Base-by-base conservation (phyloP, 257 asterid genomes). In the Paulownia fortunei region DNA sequence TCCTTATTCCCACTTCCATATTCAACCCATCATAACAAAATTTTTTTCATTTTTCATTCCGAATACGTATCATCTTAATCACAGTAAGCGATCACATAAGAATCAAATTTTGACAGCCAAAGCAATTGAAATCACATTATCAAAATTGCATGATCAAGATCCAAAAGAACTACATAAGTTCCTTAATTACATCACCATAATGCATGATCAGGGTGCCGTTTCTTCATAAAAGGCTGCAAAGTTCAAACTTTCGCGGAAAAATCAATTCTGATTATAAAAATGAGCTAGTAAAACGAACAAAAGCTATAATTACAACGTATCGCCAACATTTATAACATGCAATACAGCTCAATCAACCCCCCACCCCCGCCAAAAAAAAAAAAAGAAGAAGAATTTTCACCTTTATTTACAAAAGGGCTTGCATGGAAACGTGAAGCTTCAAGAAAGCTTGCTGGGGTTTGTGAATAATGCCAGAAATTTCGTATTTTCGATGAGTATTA, bases 391-490 rank as follows among this genome's bases (percentile, higher is more conserved):
- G 5, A 5, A 32, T 70, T 34, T 37, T 37, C 61, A 82, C 80
- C 83, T 77, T 36, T 65, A 73, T 32, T 42, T 5, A 55, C 64
- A 47, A 52, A 36, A 27, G 36, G 47, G 68, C 37, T 64, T 80
- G 76, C 87, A 78, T 76, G 81, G 36, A 82, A 58, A 73, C 44
- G 70, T 49, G 63, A 61, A 55, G 49, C 24, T 67, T 66, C 52
- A 56, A 44, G 56, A 26, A 67, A 67, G 39, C 65, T 72, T 8
- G 81, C 66, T 26, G 71, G 77, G 55, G 41, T 69, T 68, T 30
- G 63, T 68, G 61, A 74, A 73, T 46, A 47, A 30, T 52, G 67
- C 67, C 80, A 62, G 72, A 66, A 76, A 44, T 49, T 65, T 42
- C 71, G 62, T 58, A 59, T 9, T 71, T n/a, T 58, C 44, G 69